phyloP scores from a whole-genome alignment of 139 green algal genomes.

The Closterium sp. region DNA sequence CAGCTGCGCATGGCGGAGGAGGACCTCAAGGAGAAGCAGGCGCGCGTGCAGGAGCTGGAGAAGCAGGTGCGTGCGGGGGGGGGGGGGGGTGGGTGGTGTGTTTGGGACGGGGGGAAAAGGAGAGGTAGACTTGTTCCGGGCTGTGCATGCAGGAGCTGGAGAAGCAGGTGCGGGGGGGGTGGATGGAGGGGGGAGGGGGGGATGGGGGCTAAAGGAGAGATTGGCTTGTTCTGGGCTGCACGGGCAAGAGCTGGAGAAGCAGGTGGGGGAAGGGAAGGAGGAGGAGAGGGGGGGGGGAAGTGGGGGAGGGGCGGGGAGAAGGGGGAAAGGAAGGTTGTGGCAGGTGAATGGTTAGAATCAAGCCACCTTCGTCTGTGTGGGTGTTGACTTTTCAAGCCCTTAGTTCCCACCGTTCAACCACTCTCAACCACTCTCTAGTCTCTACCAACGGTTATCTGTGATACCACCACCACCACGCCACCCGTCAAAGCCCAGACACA shows the following conservation, averaged over 20 bases:
- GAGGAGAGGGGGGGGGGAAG: neutral
- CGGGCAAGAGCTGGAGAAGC: conserved; percentile 41
- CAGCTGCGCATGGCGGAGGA: conserved; percentile 28
- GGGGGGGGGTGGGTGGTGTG: no score
- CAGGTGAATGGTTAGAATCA: neutral
- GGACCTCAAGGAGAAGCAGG: conserved; percentile 20
- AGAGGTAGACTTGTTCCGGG: neutral
- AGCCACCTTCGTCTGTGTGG: neutral
- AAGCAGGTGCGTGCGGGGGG: conserved; percentile 11
- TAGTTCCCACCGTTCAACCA: no score
- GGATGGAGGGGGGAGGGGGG: neutral
- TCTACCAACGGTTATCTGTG: no score
- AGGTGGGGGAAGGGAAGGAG: neutral
- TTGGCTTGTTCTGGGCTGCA: neutral
- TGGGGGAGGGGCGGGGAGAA: neutral
- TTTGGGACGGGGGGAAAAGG: no score
- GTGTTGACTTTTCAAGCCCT: no score
- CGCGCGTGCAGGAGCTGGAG: conserved; percentile 25
- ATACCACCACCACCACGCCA: no score
- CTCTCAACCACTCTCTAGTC: no score
- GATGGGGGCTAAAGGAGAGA: conserved; percentile 11
- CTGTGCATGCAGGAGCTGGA: neutral
- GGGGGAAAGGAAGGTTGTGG: neutral
- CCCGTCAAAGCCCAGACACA: no score
- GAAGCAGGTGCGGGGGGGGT: neutral